phyloP scores from a whole-genome alignment of 2,329 filamentous ascomycete genomes.

The Neonectria punicea region DNA sequence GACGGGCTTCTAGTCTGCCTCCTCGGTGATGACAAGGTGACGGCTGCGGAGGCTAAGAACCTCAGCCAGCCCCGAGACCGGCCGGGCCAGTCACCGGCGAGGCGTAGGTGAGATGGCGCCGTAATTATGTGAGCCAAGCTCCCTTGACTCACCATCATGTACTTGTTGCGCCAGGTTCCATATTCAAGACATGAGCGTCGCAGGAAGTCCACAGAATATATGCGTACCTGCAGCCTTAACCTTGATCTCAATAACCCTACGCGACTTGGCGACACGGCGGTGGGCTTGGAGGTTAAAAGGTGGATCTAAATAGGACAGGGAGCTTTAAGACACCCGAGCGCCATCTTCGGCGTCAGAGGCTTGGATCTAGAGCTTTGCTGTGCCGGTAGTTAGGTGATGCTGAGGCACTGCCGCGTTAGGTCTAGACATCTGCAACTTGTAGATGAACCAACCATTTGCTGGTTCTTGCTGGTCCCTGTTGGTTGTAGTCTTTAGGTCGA shows the following conservation, averaged over 20 bases:
- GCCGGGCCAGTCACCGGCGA: constrained; percentile 16
- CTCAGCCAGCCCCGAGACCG: constrained; percentile 9
- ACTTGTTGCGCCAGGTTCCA: not conserved
- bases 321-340: constrained; percentile 17
- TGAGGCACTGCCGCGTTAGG: constrained; percentile 14
- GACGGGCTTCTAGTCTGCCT: not conserved
- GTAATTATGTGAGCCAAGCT: not conserved
- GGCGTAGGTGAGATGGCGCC: not conserved
- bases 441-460: constrained; percentile 5
- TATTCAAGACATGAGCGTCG: not conserved
- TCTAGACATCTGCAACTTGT: not conserved
- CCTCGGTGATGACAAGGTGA: not conserved
- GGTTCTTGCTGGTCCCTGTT: constrained; percentile 1
- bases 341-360: constrained; percentile 4
- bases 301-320: constrained; percentile 12
- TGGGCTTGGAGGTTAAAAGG: constrained; percentile 17
- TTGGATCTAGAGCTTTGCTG: not conserved
- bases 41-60: constrained; percentile 1
- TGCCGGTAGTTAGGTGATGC: too few relatives aligned
- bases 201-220: not conserved
- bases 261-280: constrained; percentile 7
- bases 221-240: constrained; percentile 22
- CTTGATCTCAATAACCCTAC: constrained; percentile 11
- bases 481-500: not conserved
- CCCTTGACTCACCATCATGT: not conserved